Conservation (phyloP, 2,329 filamentous ascomycete genomes). For the Fulvia fulva region DNA sequence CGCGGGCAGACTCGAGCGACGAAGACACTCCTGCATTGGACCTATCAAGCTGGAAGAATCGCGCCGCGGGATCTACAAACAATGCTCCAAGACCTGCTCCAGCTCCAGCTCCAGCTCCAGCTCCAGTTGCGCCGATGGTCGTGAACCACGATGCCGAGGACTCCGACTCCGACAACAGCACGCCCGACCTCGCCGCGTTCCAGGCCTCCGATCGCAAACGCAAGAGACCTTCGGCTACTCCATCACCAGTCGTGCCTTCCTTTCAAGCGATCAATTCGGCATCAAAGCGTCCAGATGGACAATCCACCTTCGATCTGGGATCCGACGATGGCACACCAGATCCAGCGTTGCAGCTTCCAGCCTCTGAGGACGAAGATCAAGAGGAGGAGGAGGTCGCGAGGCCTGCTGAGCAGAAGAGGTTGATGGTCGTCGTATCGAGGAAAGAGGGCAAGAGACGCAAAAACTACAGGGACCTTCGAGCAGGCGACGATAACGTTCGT, state of each 20-base stretch:
- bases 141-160: background rate
- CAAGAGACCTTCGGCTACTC: conserved; percentile 8
- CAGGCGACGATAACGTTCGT: conserved; percentile 32
- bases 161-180: conserved; percentile 8
- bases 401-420: background rate
- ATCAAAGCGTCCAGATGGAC: conserved; percentile 4
- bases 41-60: conserved; percentile 27
- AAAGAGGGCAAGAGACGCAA: conserved; percentile 15
- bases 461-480: conserved; percentile 27
- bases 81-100: background rate
- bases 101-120: conserved; percentile 16
- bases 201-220: conserved; percentile 6
- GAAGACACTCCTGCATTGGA: conserved; percentile 22
- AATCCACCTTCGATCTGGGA: conserved; percentile 9
- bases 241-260: conserved; percentile 1
- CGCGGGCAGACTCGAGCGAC: conserved; percentile 27
- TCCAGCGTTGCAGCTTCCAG: background rate
- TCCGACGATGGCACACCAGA: conserved; percentile 5
- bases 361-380: conserved; percentile 1
- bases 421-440: conserved; percentile 15
- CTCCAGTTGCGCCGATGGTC: conserved; percentile 25
- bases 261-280: conserved; percentile 20
- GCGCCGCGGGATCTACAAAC: conserved; percentile 7
- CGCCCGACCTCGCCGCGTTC: conserved; percentile 10
- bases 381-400: background rate